phyloP scores from a whole-genome alignment of 768 basidiomycete genomes.

The Trametes maxima region DNA sequence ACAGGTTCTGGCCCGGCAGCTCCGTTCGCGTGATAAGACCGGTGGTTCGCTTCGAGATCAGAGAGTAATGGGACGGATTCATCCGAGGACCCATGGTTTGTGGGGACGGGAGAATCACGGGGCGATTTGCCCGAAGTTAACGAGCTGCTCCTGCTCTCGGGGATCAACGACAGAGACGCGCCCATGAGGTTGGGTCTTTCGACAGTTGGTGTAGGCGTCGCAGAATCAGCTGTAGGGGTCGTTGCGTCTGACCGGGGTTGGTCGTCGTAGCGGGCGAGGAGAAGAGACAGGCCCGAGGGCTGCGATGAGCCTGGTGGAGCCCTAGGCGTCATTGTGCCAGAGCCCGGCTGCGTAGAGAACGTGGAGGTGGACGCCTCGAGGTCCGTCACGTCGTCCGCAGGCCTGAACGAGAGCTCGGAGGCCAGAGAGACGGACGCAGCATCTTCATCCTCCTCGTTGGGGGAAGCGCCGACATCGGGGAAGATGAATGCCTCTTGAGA shows the following conservation, averaged over 20 bases:
- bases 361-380: constrained; percentile 27
- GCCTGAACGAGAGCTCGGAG: constrained; percentile 20
- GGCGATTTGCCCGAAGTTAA: neutral
- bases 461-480: constrained; percentile 28
- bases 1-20: constrained; percentile 15
- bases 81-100: neutral
- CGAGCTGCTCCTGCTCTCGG: neutral
- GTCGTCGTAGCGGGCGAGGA: constrained; percentile 27
- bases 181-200: constrained; percentile 19
- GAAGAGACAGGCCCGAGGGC: constrained; percentile 31
- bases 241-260: neutral
- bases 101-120: neutral
- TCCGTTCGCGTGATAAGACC: constrained; percentile 21
- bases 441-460: constrained; percentile 10
- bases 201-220: constrained; percentile 22
- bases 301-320: constrained; percentile 20
- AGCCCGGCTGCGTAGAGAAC: constrained; percentile 18
- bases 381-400: constrained; percentile 24
- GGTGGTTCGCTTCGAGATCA: constrained; percentile 29
- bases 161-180: neutral
- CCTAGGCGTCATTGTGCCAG: constrained; percentile 25
- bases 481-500: constrained; percentile 44
- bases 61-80: constrained; percentile 28
- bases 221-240: constrained; percentile 13
- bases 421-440: constrained; percentile 15